Conservation (phyloP, 202 grass and related monocot species). For the Tripidium arundinaceum region DNA sequence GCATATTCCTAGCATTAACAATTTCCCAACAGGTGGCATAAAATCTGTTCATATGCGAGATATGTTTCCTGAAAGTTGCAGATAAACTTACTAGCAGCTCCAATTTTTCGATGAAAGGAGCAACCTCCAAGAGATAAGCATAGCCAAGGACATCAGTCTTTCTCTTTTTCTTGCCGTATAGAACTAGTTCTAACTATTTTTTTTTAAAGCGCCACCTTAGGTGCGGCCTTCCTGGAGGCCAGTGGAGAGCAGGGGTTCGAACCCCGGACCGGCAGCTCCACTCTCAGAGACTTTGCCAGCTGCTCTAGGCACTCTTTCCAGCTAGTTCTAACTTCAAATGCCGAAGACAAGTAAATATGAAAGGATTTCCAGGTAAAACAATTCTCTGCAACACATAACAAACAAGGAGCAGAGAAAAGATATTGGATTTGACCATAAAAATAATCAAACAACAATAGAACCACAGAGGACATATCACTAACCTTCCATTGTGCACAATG, state of each 20-base stretch:
- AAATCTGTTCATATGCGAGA: not conserved
- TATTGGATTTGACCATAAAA: not conserved
- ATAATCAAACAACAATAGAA: not conserved
- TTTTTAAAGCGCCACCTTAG: too few species aligned
- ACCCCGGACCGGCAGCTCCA: too few species aligned
- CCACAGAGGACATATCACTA: not conserved
- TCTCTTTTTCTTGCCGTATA: not conserved
- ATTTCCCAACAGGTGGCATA: not conserved
- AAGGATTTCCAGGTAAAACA: not conserved
- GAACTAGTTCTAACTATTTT: not conserved
- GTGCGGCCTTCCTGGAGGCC: too few species aligned
- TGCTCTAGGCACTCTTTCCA: too few species aligned
- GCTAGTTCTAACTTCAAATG: not conserved
- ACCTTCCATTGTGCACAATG: not conserved
- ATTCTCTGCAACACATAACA: not conserved
- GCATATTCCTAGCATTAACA: not conserved
- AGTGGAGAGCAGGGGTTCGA: too few species aligned
- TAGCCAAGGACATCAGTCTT: constrained; percentile 24
- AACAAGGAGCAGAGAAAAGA: not conserved
- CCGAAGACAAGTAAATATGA: not conserved
- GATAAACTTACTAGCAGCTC: constrained; percentile 10
- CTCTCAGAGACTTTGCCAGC: too few species aligned
- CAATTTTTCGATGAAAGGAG: constrained; percentile 13
- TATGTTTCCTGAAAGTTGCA: not conserved
- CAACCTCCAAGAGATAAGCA: constrained; percentile 19